phyloP scores from a whole-genome alignment of 306 rosid genomes.

The Malus sylvestris region DNA sequence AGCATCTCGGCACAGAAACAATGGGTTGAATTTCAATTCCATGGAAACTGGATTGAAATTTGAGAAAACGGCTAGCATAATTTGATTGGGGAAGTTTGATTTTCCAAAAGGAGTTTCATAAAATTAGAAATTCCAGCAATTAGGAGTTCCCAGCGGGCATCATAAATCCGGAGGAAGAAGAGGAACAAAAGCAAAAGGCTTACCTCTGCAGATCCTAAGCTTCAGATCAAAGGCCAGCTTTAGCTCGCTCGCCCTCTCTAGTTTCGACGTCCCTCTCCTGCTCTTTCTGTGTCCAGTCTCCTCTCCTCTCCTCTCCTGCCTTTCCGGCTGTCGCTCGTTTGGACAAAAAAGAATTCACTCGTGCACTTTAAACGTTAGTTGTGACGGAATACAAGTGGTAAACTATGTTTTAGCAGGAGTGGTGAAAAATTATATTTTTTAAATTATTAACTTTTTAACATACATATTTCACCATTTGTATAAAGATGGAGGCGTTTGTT shows the following conservation, averaged over 20 bases:
- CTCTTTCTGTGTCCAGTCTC: not conserved
- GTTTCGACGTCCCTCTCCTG: not conserved
- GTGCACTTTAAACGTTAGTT: not conserved
- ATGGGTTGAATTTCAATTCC: not conserved
- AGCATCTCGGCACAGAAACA: not conserved
- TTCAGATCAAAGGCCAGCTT: constrained; percentile 3
- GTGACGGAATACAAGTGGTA: too few relatives aligned
- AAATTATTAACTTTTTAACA: too few relatives aligned
- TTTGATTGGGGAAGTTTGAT: not conserved
- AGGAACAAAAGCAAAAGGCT: not conserved
- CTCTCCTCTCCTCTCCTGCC: not conserved
- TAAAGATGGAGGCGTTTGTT: too few relatives aligned
- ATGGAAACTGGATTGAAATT: not conserved
- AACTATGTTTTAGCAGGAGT: too few relatives aligned
- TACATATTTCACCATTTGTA: too few relatives aligned
- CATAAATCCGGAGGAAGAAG: not conserved
- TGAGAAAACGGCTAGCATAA: not conserved
- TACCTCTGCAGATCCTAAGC: not conserved
- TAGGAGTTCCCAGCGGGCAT: not conserved
- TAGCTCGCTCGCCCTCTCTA: not conserved
- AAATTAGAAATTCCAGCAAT: not conserved
- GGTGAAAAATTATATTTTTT: too few relatives aligned
- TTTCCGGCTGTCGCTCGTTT: not conserved
- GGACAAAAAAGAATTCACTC: not conserved
- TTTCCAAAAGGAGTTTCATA: not conserved